A percentile compares a stretch with the other conserved stretches of the same genome.
Evolutionary conservation across 1,139 yeast genomes (phyloP).

Genomic region (Kodamaea derodonti): DNA sequence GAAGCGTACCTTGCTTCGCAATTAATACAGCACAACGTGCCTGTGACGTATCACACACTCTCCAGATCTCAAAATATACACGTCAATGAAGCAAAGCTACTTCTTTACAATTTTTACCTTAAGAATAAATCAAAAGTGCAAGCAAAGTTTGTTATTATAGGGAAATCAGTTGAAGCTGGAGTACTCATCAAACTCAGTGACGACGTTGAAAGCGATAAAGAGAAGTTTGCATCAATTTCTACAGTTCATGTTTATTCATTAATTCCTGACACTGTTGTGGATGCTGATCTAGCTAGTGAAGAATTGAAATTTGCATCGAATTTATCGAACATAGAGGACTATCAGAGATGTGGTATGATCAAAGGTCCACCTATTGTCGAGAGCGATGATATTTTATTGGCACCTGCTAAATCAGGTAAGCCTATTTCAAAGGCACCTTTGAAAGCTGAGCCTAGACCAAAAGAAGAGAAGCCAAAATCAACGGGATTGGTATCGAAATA

Average conservation of each 20-base stretch:
- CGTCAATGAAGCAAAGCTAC: conserved; percentile 25
- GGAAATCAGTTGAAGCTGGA: conserved; percentile 12
- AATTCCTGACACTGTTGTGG: conserved; percentile 14
- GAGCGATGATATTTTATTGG: conserved; percentile 7
- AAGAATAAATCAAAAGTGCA: conserved; percentile 28
- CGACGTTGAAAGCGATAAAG: conserved; percentile 9
- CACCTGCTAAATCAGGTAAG: conserved; percentile 5
- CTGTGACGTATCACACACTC: conserved; percentile 30
- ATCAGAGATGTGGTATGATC: conserved; percentile 30
- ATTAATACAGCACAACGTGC: conserved; percentile 21
- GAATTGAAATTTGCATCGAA: conserved; percentile 23
- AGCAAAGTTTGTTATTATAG: conserved; percentile 35
- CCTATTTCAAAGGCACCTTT: not conserved
- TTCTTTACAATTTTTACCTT: conserved; percentile 29
- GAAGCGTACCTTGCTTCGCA: conserved; percentile 21
- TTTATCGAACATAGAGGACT: conserved; percentile 16
- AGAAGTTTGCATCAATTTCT: conserved; percentile 2
- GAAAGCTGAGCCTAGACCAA: not conserved
- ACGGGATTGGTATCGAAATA: conserved; percentile 14
- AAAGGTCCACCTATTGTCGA: conserved; percentile 28
- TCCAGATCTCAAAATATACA: conserved; percentile 27
- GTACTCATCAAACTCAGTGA: conserved; percentile 21
- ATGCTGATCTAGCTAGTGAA: conserved; percentile 28
- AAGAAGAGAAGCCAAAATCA: conserved; percentile 8
- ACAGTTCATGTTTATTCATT: conserved; percentile 35